Evolutionary conservation across 208 protist species (phyloP).

Genomic region (Leishmania braziliensis): DNA sequence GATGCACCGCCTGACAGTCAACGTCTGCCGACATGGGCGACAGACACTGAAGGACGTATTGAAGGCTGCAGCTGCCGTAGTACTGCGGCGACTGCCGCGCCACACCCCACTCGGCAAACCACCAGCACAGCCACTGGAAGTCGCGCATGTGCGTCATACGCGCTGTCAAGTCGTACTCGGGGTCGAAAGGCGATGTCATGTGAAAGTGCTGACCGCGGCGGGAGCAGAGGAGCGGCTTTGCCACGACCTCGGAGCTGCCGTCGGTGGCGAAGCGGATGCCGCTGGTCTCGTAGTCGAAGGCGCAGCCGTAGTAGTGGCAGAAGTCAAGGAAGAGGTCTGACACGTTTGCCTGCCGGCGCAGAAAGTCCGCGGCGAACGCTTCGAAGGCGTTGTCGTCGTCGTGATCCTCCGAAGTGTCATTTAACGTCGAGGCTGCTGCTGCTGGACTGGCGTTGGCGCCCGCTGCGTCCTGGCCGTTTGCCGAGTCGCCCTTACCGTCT

Average conservation of each 20-base stretch:
- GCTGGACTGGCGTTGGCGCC: neutral
- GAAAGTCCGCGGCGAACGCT: constrained; percentile 39
- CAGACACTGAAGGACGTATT: constrained; percentile 73
- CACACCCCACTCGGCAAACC: constrained; percentile 57
- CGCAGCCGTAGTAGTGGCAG: constrained; percentile 83
- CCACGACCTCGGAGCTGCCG: constrained; percentile 63
- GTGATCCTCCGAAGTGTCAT: neutral
- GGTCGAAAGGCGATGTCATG: constrained; percentile 86
- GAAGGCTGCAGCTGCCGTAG: constrained; percentile 53
- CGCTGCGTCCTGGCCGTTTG: neutral
- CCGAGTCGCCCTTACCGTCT: neutral
- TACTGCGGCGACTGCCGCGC: constrained; percentile 35
- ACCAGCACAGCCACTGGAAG: constrained; percentile 80
- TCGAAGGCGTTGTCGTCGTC: constrained; percentile 15
- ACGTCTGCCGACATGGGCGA: constrained; percentile 50
- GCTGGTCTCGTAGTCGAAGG: constrained; percentile 80
- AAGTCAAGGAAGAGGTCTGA: constrained; percentile 78
- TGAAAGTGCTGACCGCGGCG: constrained; percentile 78
- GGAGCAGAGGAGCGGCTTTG: constrained; percentile 72
- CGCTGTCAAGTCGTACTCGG: constrained; percentile 82
- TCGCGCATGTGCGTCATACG: constrained; percentile 81
- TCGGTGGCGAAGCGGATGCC: constrained; percentile 69
- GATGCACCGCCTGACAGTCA: constrained; percentile 59
- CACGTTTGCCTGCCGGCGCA: constrained; percentile 40
- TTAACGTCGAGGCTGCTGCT: neutral